Base-by-base conservation (phyloP, 2,329 filamentous ascomycete species). In the Aspergillus floridensis region DNA sequence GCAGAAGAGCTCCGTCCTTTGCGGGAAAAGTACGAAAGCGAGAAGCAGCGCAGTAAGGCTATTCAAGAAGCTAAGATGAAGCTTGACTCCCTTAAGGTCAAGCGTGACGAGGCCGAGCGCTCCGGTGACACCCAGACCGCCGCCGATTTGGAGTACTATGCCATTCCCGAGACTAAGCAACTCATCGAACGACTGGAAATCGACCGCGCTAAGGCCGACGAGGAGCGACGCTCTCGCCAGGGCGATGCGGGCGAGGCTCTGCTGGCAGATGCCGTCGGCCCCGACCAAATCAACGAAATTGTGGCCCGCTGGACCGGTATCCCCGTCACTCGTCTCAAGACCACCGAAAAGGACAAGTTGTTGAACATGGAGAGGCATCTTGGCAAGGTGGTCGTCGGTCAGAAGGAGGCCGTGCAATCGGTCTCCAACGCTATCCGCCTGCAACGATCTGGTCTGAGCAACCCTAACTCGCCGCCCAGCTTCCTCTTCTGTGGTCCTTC, bases 401-500 rank as follows among this genome's bases (percentile, higher is more conserved):
- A 99, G 78, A 92, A 87, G 74, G 95, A 99, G 79, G 95, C 95
- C 32, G 95, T 98, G 52, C 84, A 86, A 58, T 92, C 93, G 1
- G 95, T 99, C 32, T 93, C 93, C 56, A 98, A 99, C 70, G 92
- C 95, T 56, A 99, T 99, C 71, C 88, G 95, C 64, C 85, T 99
- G 46, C 93, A 98, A 76, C 88, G 95, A 64, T 98, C 95, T 57
- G 95, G 95, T 59, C 89, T 99, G 48, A 86, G 86, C 78, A 99
- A 99, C 74, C 95, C 95, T 31, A 98, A 98, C 75, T 92, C 96
- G 70, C 95, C 95, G 26, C 95, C 95, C 3, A 96, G 92, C 73
- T 99, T 99, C 88, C 84, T 99, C 59, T 99, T 99, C 86, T 98
- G 95, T 71, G 95, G 95, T 81, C 95, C 95, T 14, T 98, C 93